These are phyloP conservation scores for Fusarium pseudonygamai DNA, from an alignment of 2,329 filamentous ascomycete species.

Conservation along the genomic window DNA sequence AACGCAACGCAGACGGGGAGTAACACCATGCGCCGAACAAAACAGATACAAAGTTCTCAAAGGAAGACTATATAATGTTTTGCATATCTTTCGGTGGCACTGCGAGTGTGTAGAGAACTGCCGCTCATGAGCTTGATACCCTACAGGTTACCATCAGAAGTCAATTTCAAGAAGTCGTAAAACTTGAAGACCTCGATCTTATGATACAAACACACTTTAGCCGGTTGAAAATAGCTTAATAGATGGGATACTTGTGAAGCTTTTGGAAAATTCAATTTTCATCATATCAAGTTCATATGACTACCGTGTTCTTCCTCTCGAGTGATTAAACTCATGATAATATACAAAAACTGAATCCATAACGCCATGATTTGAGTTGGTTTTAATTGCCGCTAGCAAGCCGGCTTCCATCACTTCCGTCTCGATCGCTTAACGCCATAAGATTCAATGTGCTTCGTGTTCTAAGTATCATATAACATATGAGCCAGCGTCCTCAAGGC, in stretches of 20 bases:
- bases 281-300: not conserved
- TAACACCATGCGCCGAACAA: not conserved
- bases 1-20: not conserved
- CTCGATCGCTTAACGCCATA: conserved; percentile 26
- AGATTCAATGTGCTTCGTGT: not conserved
- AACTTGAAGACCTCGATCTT: not conserved
- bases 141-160: not conserved
- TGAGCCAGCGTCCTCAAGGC: conserved; percentile 7
- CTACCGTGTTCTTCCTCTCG: not conserved
- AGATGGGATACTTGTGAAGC: not conserved
- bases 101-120: not conserved
- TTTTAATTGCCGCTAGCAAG: not conserved
- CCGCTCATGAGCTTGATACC: not conserved
- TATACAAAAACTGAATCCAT: not conserved
- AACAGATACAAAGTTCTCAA: no score
- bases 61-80: no score
- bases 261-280: not conserved
- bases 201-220: not conserved
- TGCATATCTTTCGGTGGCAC: not conserved
- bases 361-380: conserved; percentile 22
- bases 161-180: no score
- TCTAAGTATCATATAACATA: not conserved
- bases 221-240: not conserved
- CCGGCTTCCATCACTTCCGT: not conserved
- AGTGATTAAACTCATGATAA: not conserved